Evolutionary conservation across 129 eudicot species (phyloP).

Genomic region (Ambrosia trifida): DNA sequence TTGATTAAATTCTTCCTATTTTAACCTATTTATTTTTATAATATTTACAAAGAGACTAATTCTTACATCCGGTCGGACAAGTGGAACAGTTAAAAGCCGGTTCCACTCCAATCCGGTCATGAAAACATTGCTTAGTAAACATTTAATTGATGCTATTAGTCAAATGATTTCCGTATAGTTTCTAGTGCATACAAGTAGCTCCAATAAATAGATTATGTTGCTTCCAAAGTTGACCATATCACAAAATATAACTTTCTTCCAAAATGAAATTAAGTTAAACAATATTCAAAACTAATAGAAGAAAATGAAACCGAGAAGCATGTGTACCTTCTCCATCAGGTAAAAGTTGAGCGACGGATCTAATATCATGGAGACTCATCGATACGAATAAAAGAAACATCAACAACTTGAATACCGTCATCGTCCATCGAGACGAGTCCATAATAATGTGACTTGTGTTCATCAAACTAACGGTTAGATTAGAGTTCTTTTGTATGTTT

Average conservation of each 20-base stretch:
- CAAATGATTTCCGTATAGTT: background rate
- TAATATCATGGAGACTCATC: constrained; percentile 14
- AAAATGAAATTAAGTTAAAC: too few species aligned
- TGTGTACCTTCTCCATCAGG: constrained; percentile 43
- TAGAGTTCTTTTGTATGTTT: background rate
- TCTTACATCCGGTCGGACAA: too few species aligned
- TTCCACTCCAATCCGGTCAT: too few species aligned
- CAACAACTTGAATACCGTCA: constrained; percentile 13
- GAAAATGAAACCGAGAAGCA: background rate
- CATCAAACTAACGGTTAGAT: constrained; percentile 17
- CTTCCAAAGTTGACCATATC: background rate
- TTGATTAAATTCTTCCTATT: too few species aligned
- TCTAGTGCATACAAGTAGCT: constrained; percentile 10
- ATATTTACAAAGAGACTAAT: too few species aligned
- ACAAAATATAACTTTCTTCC: background rate
- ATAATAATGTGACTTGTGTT: constrained; percentile 23
- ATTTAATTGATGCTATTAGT: background rate
- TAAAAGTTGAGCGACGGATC: constrained; percentile 45
- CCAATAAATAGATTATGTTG: background rate
- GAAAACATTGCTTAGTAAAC: background rate
- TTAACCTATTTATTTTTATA: too few species aligned
- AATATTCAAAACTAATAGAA: background rate
- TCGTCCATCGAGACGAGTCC: constrained; percentile 17
- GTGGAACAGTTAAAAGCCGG: too few species aligned
- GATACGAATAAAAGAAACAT: constrained; percentile 22